Conservation (phyloP, 352 stramenopile species). For the Phytophthora hybrid region DNA sequence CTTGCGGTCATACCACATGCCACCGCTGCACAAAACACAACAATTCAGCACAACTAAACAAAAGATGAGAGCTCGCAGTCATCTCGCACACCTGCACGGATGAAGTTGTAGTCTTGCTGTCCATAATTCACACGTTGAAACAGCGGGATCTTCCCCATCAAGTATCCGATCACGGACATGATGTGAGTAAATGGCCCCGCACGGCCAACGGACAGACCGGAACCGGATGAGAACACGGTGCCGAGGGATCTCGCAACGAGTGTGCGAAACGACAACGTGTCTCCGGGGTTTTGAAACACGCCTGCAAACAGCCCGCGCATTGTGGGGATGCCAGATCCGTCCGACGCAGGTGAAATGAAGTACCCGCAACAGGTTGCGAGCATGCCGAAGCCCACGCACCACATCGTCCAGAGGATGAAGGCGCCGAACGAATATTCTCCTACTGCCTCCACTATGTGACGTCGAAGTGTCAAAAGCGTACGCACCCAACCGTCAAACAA, state of each 20-base stretch:
- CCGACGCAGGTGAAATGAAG: conserved; percentile 61
- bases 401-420: conserved; percentile 75
- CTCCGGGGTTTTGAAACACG: conserved; percentile 75
- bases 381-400: conserved; percentile 60
- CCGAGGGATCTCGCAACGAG: conserved; percentile 76
- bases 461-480: conserved; percentile 61
- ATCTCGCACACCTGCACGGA: conserved; percentile 58
- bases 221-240: conserved; percentile 70
- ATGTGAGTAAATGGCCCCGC: conserved; percentile 82
- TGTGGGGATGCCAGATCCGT: conserved; percentile 76
- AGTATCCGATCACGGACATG: conserved; percentile 74
- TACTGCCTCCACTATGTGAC: conserved; percentile 52
- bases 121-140: conserved; percentile 78
- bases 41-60: conserved; percentile 1
- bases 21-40: conserved; percentile 45
- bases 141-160: conserved; percentile 68
- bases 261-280: conserved; percentile 68
- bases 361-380: conserved; percentile 66
- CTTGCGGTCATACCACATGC: conserved; percentile 83
- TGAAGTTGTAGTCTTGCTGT: conserved; percentile 75
- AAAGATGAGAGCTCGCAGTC: not conserved
- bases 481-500: conserved; percentile 74
- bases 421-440: conserved; percentile 64
- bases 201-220: conserved; percentile 72
- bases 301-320: conserved; percentile 81